Percentiles rank a stretch among this genome's conserved stretches.
Conservation (phyloP, 306 rosid genomes). For the Canavalia gladiata region DNA sequence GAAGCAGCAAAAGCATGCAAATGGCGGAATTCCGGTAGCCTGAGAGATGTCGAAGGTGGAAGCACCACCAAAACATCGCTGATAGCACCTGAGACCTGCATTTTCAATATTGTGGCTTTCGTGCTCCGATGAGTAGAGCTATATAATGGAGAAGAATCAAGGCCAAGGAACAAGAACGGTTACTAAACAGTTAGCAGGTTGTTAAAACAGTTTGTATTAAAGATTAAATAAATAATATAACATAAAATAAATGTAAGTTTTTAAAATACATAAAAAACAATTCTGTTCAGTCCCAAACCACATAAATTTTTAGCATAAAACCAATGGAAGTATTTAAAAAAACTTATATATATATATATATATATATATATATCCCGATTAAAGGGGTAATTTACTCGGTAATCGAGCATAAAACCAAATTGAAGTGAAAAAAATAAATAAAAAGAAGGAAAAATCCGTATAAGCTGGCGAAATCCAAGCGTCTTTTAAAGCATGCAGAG, state of each 20-base stretch:
- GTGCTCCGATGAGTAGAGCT: slow-evolving; percentile 21
- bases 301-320: slow-evolving; percentile 13
- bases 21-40: slow-evolving; percentile 67
- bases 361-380: no score
- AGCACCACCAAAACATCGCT: slow-evolving; percentile 71
- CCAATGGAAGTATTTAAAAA: neutral
- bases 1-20: slow-evolving; percentile 51
- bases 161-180: neutral
- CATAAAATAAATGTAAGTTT: neutral
- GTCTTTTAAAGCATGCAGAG: no score
- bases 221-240: neutral
- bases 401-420: no score
- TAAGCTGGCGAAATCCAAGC: neutral
- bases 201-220: slow-evolving; percentile 5
- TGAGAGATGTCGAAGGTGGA: slow-evolving; percentile 65
- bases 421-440: no score
- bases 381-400: neutral
- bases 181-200: neutral
- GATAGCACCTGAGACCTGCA: slow-evolving; percentile 79
- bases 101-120: slow-evolving; percentile 47
- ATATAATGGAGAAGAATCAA: neutral
- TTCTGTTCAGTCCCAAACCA: neutral
- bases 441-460: neutral
- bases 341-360: neutral
- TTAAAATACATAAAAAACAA: neutral